These are phyloP conservation scores for Oryza glaberrima DNA, from an alignment of 176 grass and related monocot genomes.

Conservation along the genomic window DNA sequence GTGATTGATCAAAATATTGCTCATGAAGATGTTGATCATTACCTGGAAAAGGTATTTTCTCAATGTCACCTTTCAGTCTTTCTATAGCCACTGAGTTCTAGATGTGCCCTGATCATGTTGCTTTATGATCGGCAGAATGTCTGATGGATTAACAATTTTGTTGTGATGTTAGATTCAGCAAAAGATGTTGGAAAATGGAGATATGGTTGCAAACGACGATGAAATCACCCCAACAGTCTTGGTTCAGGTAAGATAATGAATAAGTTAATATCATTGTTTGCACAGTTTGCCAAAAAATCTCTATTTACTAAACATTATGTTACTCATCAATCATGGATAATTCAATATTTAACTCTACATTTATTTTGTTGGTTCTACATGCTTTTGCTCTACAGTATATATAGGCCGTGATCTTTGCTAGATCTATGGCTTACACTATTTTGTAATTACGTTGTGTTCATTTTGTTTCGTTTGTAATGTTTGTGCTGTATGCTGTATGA, in stretches of 20 bases:
- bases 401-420: not conserved
- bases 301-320: not conserved
- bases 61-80: slow-evolving; percentile 28
- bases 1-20: slow-evolving; percentile 79
- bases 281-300: not conserved
- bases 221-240: slow-evolving; percentile 73
- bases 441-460: not conserved
- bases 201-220: slow-evolving; percentile 56
- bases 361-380: not conserved
- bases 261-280: slow-evolving; percentile 21
- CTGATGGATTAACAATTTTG: slow-evolving; percentile 22
- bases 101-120: slow-evolving; percentile 2
- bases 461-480: slow-evolving; percentile 13
- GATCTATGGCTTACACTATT: not conserved
- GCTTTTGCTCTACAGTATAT: not conserved
- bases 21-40: slow-evolving; percentile 80
- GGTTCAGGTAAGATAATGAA: slow-evolving; percentile 67
- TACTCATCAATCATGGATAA: not conserved
- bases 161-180: slow-evolving; percentile 70
- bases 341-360: not conserved
- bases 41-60: slow-evolving; percentile 80
- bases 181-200: slow-evolving; percentile 76
- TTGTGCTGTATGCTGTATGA: not conserved
- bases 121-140: not conserved
- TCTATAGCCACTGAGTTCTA: not conserved